Evolutionary conservation across 2,329 filamentous ascomycete genomes (phyloP), one percentile per base, ranked within the genome.

Genomic region (Cladosporium sp.): DNA sequence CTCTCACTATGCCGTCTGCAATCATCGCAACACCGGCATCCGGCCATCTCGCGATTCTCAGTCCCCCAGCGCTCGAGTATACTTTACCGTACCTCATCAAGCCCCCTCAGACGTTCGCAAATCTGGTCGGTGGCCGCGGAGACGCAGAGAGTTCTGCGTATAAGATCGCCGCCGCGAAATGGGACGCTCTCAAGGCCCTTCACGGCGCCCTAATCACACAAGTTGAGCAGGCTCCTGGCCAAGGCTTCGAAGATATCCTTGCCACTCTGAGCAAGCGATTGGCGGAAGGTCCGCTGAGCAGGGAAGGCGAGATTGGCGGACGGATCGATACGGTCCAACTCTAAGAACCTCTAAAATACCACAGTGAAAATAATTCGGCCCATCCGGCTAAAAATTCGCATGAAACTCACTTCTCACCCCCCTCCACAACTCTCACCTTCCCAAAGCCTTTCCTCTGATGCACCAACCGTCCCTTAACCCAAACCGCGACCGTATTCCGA

Each of bases 381-480:
- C 22, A 28, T 28, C 22, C 22, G 22, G 7, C 22, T 28, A 28
- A 28, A 28, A 28, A 28, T 28, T 7, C 22, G 22, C 22, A 28
- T 28, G 2, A 28, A 28, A 28, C 22, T 28, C 22, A 5, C 22
- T 28, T 28, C 22, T 28, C 22, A 28, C 1, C 22, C 22, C 22
- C 22, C 22, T 28, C 22, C 22, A 28, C 22, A 28, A 28, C 4
- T 3, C 7, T 28, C 22, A 28, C 22, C 22, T 7, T 28, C 22
- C 11, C 16, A 18, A 60, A 59, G 1, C 55, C 58, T 11, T 56
- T 57, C 38, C 61, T 61, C 66, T 77, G 69, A 72, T 95, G 89
- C 44, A 96, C 93, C 68, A 95, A 70, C 58, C 83, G 74, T 2
- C 93, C 93, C 66, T 79, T 83, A 1, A 97, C 90, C 92, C 92